phyloP scores from a whole-genome alignment of 805 yeast genomes.

The Vanderwaltozyma yarrowii region DNA sequence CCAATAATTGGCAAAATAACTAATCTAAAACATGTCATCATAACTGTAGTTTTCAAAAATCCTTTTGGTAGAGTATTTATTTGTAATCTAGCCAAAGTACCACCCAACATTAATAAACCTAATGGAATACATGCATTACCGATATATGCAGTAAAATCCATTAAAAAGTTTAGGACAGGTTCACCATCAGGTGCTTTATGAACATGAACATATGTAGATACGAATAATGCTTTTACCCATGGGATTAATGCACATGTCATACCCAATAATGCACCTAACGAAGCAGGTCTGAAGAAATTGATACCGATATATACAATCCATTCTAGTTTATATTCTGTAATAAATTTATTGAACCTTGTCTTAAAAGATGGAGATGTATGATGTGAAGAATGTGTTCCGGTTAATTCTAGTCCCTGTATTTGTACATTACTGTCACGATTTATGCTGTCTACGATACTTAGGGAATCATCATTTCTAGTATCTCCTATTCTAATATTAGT shows the following conservation, averaged over 20 bases:
- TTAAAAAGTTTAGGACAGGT: constrained; percentile 77
- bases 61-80: constrained; percentile 51
- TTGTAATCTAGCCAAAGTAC: constrained; percentile 70
- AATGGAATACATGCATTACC: constrained; percentile 86
- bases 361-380: constrained; percentile 6
- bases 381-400: not conserved
- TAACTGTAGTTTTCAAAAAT: constrained; percentile 48
- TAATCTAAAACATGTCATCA: constrained; percentile 48
- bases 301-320: constrained; percentile 31
- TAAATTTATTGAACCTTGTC: constrained; percentile 15
- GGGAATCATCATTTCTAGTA: not conserved
- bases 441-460: not conserved
- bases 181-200: constrained; percentile 73
- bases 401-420: no score
- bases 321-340: constrained; percentile 21
- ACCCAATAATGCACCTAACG: constrained; percentile 56
- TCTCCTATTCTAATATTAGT: constrained; percentile 8
- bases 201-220: constrained; percentile 38
- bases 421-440: no score
- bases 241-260: constrained; percentile 75
- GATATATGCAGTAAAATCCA: constrained; percentile 70
- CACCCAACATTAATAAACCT: constrained; percentile 76
- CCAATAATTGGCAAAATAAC: constrained; percentile 75
- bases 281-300: constrained; percentile 61
- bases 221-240: constrained; percentile 67